Evolutionary conservation across 345 rosid species (phyloP), one percentile per base, ranked within the genome.

Genomic region (Gynandropsis gynandra): DNA sequence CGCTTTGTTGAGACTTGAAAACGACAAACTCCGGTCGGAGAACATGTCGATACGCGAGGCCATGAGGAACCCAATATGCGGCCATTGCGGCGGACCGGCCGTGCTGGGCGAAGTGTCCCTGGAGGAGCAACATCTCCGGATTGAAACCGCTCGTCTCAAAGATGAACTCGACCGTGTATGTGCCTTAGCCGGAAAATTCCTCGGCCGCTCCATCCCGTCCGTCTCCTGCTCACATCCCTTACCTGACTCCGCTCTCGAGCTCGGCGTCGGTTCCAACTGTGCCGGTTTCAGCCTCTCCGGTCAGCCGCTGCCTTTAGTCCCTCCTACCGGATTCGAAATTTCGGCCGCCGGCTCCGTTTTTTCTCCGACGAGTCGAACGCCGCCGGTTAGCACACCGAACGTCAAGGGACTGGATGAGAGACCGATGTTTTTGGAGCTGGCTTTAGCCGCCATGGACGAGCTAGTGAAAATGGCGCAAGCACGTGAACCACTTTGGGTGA

Each of bases 141-240:
- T 82, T 5, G 98, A 90, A 59, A 90, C 87, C 62, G 85, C 89
- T 1, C 74, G 98, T 4, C 72, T 87, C 16, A 87, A 79, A 62
- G 89, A 90, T 12, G 98, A 90, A 64, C 65, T 90, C n/a, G 89
- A 83, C 52, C 82, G 96, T n/a, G 76, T 84, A 9, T 84, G 93
- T 42, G 81, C 85, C 5, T 79, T 90, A 8, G 92, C 95, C 8
- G 83, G 87, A 9, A 90, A 79, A 71, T 87, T 90, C 63, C 65
- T 90, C 20, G 89, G 93, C 37, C 84, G 97, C 10, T 59, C 85
- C 1, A n/a, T 35, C 10, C 44, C 13, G 72, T 12, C 79, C 10
- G 24, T 77, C 1, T 52, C 76, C 10, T 27, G 62, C 58, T 42
- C 61, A 36, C 71, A 73, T 1, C 64, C 32, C 0, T 48, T 86